Evolutionary conservation across 2,329 filamentous ascomycete species (phyloP), one percentile per base, ranked within the genome.

Genomic region (Capronia epimyces): DNA sequence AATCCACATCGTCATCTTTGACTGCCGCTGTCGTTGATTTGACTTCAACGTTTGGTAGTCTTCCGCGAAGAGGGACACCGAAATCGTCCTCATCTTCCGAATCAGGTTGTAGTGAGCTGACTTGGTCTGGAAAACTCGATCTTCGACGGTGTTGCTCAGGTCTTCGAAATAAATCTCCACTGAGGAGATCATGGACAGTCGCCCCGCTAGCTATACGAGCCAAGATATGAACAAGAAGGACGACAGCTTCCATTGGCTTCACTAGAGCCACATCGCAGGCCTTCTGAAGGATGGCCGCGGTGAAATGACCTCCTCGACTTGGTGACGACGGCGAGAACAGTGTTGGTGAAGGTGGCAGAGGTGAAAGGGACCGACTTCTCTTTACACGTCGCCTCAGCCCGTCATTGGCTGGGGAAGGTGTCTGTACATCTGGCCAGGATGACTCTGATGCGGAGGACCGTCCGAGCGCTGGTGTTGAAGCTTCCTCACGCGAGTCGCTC

Each of bases 161-260:
- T 22, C 49, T 43, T 40, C 52, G 55, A 40, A 60, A 59, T 18
- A 60, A 37, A 13, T 57, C 56, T 25, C 55, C 56, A 43, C 61
- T 58, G 3, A 60, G 27, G 49, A 65, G 46, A 50, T 65, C 55
- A 60, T 60, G 49, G 62, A 64, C 32, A 20, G 68, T 66, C 4
- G 66, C 67, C 3, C 74, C 74, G 40, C 69, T 69, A 1, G 83
- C 78, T 55, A 95, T 88, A 55, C 80, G 82, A 0, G 86, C 83
- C 1, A 89, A 87, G 50, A 95, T 87, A 49, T 82, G 82, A 3
- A 95, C 77, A 76, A 95, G 89, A 34, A 95, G 73, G 21, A 81
- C 76, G 29, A 95, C 79, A 1, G 95, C 77, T 61, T 90, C 82
- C 27, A 84, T 80, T 0, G 90, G 89, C n/a, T 89, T 89, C 0